Evolutionary conservation across 108 stramenopile species (phyloP).

Genomic region (Mediolabrus comicus): DNA sequence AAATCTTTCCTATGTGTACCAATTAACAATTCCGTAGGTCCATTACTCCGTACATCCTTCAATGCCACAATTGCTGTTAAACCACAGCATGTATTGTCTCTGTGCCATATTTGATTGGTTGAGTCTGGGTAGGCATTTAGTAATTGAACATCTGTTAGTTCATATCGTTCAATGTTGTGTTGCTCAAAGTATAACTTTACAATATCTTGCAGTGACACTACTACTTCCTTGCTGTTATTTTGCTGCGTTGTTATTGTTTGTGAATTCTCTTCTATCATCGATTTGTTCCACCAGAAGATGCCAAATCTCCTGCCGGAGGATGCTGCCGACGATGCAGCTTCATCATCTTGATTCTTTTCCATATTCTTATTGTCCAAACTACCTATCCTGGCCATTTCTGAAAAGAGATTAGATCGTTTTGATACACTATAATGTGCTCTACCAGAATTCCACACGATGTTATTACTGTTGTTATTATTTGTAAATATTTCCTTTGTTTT

Average conservation of each 20-base stretch:
- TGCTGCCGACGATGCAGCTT: neutral
- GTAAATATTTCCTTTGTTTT: constrained; percentile 16
- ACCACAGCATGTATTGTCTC: constrained; percentile 29
- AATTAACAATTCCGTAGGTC: constrained; percentile 36
- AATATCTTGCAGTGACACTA: constrained; percentile 14
- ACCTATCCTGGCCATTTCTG: constrained; percentile 19
- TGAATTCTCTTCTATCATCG: neutral
- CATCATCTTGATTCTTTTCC: neutral
- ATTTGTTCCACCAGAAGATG: neutral
- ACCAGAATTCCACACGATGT: constrained; percentile 33
- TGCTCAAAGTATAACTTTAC: constrained; percentile 28
- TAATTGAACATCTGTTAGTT: constrained; percentile 37
- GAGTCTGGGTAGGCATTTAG: constrained; percentile 28
- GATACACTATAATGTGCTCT: constrained; percentile 29
- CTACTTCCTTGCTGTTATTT: no score
- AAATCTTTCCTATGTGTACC: constrained; percentile 17
- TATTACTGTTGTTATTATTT: constrained; percentile 2
- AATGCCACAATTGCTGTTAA: constrained; percentile 40
- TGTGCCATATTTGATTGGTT: constrained; percentile 43
- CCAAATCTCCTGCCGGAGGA: neutral
- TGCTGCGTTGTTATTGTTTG: neutral
- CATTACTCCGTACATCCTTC: constrained; percentile 30
- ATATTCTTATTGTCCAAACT: neutral
- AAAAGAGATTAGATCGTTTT: constrained; percentile 14
- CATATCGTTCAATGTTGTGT: constrained; percentile 22